Percentiles rank a stretch among this genome's conserved stretches.
phyloP scores from a whole-genome alignment of 2,329 filamentous ascomycete genomes.

The Fusarium sacchari region DNA sequence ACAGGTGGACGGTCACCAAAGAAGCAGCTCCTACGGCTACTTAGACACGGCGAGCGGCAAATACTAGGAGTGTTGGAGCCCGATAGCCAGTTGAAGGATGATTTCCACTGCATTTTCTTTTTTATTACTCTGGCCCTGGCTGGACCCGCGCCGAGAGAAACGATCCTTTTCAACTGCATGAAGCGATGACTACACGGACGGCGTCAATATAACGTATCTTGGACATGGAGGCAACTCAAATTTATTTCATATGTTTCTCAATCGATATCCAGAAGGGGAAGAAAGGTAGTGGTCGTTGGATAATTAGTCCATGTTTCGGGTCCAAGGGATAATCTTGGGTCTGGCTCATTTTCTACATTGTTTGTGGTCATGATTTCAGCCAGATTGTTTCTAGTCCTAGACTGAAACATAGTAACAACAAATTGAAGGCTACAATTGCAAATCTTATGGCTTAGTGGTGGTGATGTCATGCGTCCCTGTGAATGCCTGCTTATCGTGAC shows the following conservation, averaged over 20 bases:
- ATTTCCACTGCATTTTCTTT: slow-evolving; percentile 27
- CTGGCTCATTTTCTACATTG: slow-evolving; percentile 15
- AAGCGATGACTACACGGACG: slow-evolving; percentile 23
- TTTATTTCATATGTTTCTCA: slow-evolving; percentile 28
- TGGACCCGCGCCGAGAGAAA: slow-evolving; percentile 42
- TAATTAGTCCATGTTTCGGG: slow-evolving; percentile 1
- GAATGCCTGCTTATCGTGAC: not conserved
- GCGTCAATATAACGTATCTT: slow-evolving; percentile 27
- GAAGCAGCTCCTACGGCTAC: slow-evolving; percentile 50
- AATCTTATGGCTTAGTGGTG: not conserved
- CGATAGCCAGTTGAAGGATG: slow-evolving; percentile 21
- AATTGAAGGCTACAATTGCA: slow-evolving; percentile 14
- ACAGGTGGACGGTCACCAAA: slow-evolving; percentile 45
- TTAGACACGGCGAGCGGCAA: slow-evolving; percentile 45
- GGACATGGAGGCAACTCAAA: slow-evolving; percentile 32
- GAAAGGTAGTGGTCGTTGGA: not conserved
- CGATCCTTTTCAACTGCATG: slow-evolving; percentile 38
- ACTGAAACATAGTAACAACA: slow-evolving; percentile 35
- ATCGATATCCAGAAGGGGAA: slow-evolving; percentile 9
- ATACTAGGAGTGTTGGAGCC: slow-evolving; percentile 38
- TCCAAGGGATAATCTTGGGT: slow-evolving; percentile 2
- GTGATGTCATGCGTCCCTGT: not conserved
- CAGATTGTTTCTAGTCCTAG: slow-evolving; percentile 35
- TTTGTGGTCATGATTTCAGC: slow-evolving; percentile 38
- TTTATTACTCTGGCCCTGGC: slow-evolving; percentile 40